phyloP scores from a whole-genome alignment of 2,329 filamentous ascomycete genomes.

The Elsinoe perseae region DNA sequence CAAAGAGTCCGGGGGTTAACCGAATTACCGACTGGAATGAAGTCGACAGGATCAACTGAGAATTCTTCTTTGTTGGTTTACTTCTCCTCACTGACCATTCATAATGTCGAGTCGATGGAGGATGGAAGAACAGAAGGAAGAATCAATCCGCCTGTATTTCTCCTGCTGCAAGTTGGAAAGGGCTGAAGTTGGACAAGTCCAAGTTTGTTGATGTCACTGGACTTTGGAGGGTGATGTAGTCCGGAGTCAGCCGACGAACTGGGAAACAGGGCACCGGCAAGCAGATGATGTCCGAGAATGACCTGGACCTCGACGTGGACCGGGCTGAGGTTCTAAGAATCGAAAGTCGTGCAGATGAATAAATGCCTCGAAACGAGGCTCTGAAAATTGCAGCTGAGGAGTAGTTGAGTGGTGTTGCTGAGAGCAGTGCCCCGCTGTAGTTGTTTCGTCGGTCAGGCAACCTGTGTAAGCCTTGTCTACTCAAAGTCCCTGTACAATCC shows the following conservation, averaged over 20 bases:
- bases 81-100: not conserved
- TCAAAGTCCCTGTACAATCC: not conserved
- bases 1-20: slow-evolving; percentile 5
- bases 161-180: not conserved
- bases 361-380: slow-evolving; percentile 5
- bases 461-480: not conserved
- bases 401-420: not conserved
- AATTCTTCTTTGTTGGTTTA: not conserved
- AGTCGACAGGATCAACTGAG: not conserved
- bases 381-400: not conserved
- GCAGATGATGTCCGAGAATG: slow-evolving; percentile 6
- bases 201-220: slow-evolving; percentile 11
- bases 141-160: not conserved
- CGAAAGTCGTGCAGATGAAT: not conserved
- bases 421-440: slow-evolving; percentile 1
- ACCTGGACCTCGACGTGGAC: not conserved
- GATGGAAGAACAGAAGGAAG: not conserved
- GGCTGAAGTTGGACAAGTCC: not conserved
- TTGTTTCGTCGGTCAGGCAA: slow-evolving; percentile 13
- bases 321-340: not conserved
- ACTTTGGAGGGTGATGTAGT: slow-evolving; percentile 2
- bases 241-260: slow-evolving; percentile 12
- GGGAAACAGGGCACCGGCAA: slow-evolving; percentile 6
- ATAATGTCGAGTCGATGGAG: not conserved
- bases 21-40: not conserved